These are phyloP conservation scores for Acarospora socialis DNA, from an alignment of 2,329 filamentous ascomycete species.

Conservation along the genomic window DNA sequence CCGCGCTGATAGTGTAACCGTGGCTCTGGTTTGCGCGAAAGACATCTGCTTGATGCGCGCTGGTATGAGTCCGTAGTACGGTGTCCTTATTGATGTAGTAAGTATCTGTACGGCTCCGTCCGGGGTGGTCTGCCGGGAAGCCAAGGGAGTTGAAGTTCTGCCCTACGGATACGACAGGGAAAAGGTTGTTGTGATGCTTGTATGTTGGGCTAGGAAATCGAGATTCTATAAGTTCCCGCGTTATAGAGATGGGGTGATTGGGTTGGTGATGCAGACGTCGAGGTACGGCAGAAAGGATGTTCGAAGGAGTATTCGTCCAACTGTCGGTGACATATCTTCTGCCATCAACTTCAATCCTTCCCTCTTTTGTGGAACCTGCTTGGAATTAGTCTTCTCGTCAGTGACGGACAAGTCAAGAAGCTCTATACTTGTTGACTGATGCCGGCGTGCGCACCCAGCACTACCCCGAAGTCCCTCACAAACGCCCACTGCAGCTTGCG, in stretches of 20 bases:
- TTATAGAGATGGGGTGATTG: slow-evolving; percentile 82
- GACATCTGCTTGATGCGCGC: slow-evolving; percentile 75
- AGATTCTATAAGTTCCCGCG: slow-evolving; percentile 80
- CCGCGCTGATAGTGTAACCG: slow-evolving; percentile 82
- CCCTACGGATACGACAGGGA: slow-evolving; percentile 66
- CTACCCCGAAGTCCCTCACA: slow-evolving; percentile 18
- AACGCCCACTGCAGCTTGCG: slow-evolving; percentile 19
- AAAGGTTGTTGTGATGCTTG: slow-evolving; percentile 61
- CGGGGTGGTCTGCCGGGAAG: slow-evolving; percentile 76
- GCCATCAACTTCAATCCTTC: slow-evolving; percentile 44
- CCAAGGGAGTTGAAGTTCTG: slow-evolving; percentile 98
- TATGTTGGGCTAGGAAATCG: slow-evolving; percentile 63
- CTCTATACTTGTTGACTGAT: not conserved
- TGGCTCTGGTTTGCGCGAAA: slow-evolving; percentile 58
- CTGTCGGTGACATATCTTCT: slow-evolving; percentile 52
- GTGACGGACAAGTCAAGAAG: not conserved
- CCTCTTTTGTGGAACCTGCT: slow-evolving; percentile 16
- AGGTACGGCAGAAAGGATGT: slow-evolving; percentile 59
- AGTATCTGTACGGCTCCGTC: slow-evolving; percentile 75
- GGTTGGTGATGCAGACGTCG: slow-evolving; percentile 78
- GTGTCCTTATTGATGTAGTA: slow-evolving; percentile 85
- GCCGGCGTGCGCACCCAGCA: slow-evolving; percentile 11
- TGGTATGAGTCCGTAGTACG: slow-evolving; percentile 83
- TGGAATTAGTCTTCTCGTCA: not conserved
- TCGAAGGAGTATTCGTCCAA: slow-evolving; percentile 73